Evolutionary conservation across 2,329 filamentous ascomycete species (phyloP).

Genomic region (Botryosphaeria dothidea): DNA sequence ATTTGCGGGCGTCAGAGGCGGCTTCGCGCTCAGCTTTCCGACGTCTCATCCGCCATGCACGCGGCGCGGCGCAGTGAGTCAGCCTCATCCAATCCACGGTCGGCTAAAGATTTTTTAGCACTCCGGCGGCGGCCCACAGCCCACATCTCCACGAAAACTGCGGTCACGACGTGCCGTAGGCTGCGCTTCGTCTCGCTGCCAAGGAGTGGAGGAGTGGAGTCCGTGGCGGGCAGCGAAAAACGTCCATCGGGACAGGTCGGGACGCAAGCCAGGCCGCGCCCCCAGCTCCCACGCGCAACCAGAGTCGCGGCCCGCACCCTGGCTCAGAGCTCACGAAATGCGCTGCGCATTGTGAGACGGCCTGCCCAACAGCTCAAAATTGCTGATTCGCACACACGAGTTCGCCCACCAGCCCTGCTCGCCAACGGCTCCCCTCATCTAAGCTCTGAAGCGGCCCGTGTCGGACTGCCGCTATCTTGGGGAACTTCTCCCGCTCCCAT

Average conservation of each 20-base stretch:
- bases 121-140: constrained; percentile 8
- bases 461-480: constrained; percentile 13
- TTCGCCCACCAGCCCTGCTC: constrained; percentile 17
- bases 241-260: constrained; percentile 5
- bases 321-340: constrained; percentile 13
- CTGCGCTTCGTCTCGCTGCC: constrained; percentile 15
- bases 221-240: constrained; percentile 8
- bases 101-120: constrained; percentile 18
- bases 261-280: background rate
- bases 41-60: background rate
- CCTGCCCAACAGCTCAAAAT: constrained; percentile 13
- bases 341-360: constrained; percentile 17
- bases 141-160: constrained; percentile 11
- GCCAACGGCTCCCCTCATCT: constrained; percentile 17
- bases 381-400: constrained; percentile 13
- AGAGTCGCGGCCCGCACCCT: constrained; percentile 14
- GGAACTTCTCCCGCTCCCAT: constrained; percentile 10
- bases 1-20: background rate
- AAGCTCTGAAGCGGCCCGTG: constrained; percentile 11
- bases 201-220: constrained; percentile 15
- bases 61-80: background rate
- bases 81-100: background rate
- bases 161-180: constrained; percentile 6
- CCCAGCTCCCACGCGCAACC: constrained; percentile 1
- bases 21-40: background rate